A percentile compares a stretch with the other conserved stretches of the same genome.
Evolutionary conservation across 2,329 filamentous ascomycete genomes (phyloP).

Genomic region (Colletotrichum shisoi): DNA sequence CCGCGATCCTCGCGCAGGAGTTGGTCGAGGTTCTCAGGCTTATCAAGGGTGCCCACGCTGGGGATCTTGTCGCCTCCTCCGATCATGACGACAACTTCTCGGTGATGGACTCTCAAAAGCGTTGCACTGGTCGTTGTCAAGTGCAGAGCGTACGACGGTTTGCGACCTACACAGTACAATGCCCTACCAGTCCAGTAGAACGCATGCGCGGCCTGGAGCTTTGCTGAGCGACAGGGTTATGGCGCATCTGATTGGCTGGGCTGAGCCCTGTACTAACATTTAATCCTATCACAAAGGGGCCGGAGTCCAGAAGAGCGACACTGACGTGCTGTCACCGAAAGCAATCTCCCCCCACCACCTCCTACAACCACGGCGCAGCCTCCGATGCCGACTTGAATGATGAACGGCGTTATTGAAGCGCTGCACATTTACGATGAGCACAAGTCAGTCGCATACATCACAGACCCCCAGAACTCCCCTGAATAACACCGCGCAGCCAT

Average conservation of each 20-base stretch:
- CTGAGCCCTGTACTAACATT: slow-evolving; percentile 31
- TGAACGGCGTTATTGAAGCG: slow-evolving; percentile 90
- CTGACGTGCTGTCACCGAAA: slow-evolving; percentile 24
- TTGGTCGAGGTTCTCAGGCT: slow-evolving; percentile 68
- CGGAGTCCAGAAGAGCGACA: slow-evolving; percentile 24
- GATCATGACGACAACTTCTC: slow-evolving; percentile 47
- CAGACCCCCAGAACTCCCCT: not conserved
- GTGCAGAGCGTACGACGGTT: slow-evolving; percentile 11
- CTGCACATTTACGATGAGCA: slow-evolving; percentile 97
- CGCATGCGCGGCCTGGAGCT: slow-evolving; percentile 17
- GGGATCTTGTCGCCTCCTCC: slow-evolving; percentile 56
- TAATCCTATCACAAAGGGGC: slow-evolving; percentile 50
- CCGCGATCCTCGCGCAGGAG: slow-evolving; percentile 64
- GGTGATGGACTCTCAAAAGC: not conserved
- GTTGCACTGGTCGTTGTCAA: slow-evolving; percentile 3
- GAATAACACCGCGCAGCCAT: slow-evolving; percentile 61
- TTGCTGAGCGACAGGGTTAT: slow-evolving; percentile 8
- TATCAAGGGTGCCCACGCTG: slow-evolving; percentile 63
- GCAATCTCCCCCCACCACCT: slow-evolving; percentile 40
- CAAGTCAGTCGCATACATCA: slow-evolving; percentile 66
- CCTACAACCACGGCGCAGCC: slow-evolving; percentile 43
- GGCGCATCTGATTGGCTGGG: slow-evolving; percentile 28
- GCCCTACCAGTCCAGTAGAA: not conserved
- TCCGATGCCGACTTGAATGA: slow-evolving; percentile 54
- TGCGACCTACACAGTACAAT: not conserved